phyloP scores from a whole-genome alignment of 2,329 filamentous ascomycete genomes.

The Microcera coccophila region DNA sequence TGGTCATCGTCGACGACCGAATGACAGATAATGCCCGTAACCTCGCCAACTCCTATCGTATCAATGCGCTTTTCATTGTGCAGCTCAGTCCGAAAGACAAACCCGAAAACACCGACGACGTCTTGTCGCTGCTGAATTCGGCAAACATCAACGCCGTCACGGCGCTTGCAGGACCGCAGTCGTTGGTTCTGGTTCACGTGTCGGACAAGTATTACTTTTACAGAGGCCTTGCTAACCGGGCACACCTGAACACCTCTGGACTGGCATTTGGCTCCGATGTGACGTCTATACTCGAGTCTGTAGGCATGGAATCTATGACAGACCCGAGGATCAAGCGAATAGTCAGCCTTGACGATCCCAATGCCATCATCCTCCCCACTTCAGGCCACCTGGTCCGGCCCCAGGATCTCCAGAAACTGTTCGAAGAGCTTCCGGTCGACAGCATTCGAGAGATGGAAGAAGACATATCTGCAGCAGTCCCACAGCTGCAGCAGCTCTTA shows the following conservation, averaged over 20 bases:
- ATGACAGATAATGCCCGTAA: slow-evolving; percentile 17
- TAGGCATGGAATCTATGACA: slow-evolving; percentile 4
- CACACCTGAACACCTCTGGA: slow-evolving; percentile 6
- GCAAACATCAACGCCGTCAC: slow-evolving; percentile 19
- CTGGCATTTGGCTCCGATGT: slow-evolving; percentile 12
- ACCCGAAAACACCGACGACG: slow-evolving; percentile 5
- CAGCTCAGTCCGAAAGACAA: slow-evolving; percentile 5
- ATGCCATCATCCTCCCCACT: slow-evolving; percentile 6
- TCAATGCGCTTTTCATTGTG: slow-evolving; percentile 14
- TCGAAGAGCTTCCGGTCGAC: slow-evolving; percentile 3
- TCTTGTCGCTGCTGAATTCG: slow-evolving; percentile 9
- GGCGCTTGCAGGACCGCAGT: slow-evolving; percentile 15
- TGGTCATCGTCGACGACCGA: slow-evolving; percentile 12
- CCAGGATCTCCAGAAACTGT: slow-evolving; percentile 2
- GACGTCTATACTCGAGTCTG: slow-evolving; percentile 6
- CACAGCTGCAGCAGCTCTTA: too few species aligned
- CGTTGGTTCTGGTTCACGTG: slow-evolving; percentile 12
- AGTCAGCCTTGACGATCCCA: slow-evolving; percentile 6
- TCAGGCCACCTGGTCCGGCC: slow-evolving; percentile 2
- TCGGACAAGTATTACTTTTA: slow-evolving; percentile 13
- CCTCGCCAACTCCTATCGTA: slow-evolving; percentile 6
- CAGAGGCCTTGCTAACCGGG: slow-evolving; percentile 11
- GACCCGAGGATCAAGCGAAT: slow-evolving; percentile 5
- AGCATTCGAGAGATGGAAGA: slow-evolving; percentile 8
- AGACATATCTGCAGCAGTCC: slow-evolving; percentile 11